Percentiles rank a stretch among this genome's conserved stretches.
Conservation (phyloP, 1,284 basidiomycete species). For the Paramarasmius palmivorus region DNA sequence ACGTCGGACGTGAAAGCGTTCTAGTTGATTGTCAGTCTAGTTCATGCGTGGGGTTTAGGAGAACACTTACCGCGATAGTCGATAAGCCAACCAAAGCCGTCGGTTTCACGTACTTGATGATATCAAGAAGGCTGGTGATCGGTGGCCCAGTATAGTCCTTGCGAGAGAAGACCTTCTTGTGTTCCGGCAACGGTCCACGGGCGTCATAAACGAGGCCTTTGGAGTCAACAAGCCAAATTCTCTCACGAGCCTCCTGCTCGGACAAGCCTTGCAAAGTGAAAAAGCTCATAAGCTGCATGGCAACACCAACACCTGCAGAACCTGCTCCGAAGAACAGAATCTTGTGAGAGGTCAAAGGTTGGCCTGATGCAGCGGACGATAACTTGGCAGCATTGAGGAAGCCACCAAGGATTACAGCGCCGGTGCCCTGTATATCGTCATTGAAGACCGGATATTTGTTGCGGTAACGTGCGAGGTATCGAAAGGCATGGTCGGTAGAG, state of each 20-base stretch:
- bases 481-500: slow-evolving; percentile 85
- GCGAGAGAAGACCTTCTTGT: slow-evolving; percentile 88
- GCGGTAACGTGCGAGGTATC: slow-evolving; percentile 61
- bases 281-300: slow-evolving; percentile 86
- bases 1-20: slow-evolving; percentile 81
- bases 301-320: slow-evolving; percentile 88
- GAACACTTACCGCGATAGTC: slow-evolving; percentile 62
- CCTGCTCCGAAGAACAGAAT: slow-evolving; percentile 93
- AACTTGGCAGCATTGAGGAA: slow-evolving; percentile 88
- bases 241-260: slow-evolving; percentile 72
- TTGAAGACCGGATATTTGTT: slow-evolving; percentile 75
- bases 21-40: slow-evolving; percentile 26
- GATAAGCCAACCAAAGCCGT: slow-evolving; percentile 92
- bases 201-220: slow-evolving; percentile 79
- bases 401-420: slow-evolving; percentile 89
- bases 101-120: slow-evolving; percentile 85
- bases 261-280: slow-evolving; percentile 80
- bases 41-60: slow-evolving; percentile 11
- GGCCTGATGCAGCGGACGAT: slow-evolving; percentile 70
- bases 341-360: slow-evolving; percentile 72
- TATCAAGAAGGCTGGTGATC: slow-evolving; percentile 75
- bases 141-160: slow-evolving; percentile 77
- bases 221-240: slow-evolving; percentile 87
- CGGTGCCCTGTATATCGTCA: slow-evolving; percentile 89
- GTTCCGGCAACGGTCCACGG: slow-evolving; percentile 74